Evolutionary conservation across 2,329 filamentous ascomycete genomes (phyloP).

Genomic region (Talaromyces sp.): DNA sequence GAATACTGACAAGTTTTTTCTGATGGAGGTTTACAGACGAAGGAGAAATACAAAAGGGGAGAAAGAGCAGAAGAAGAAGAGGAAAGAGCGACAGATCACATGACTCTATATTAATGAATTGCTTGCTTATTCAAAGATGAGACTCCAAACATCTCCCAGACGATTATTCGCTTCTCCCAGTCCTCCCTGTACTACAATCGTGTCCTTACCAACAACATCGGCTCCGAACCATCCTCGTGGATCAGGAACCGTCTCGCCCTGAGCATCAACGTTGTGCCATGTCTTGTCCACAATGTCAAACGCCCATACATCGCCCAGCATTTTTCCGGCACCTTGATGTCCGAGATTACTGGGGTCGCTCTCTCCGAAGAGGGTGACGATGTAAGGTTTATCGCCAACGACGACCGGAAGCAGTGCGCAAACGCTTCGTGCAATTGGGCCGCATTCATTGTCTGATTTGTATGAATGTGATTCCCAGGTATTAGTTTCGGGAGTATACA

Average conservation of each 20-base stretch:
- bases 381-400: constrained; percentile 29
- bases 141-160: constrained; percentile 46
- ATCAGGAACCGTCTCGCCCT: constrained; percentile 29
- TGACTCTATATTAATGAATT: not conserved
- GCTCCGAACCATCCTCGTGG: constrained; percentile 53
- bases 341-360: constrained; percentile 49
- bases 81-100: not conserved
- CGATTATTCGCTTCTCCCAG: constrained; percentile 50
- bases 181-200: constrained; percentile 47
- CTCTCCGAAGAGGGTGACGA: constrained; percentile 53
- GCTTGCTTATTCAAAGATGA: not conserved
- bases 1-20: no score
- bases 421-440: constrained; percentile 49
- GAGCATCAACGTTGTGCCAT: constrained; percentile 31
- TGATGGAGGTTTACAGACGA: no score
- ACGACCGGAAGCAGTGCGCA: constrained; percentile 41
- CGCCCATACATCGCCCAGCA: constrained; percentile 50
- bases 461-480: constrained; percentile 35
- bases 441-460: constrained; percentile 40
- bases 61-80: no score
- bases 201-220: constrained; percentile 33
- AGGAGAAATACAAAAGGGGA: no score
- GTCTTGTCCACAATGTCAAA: constrained; percentile 33
- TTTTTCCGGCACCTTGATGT: constrained; percentile 53
- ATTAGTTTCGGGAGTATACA: constrained; percentile 41